Evolutionary conservation across 1,284 basidiomycete genomes (phyloP).

Genomic region (Rhodotorula mucilaginosa): DNA sequence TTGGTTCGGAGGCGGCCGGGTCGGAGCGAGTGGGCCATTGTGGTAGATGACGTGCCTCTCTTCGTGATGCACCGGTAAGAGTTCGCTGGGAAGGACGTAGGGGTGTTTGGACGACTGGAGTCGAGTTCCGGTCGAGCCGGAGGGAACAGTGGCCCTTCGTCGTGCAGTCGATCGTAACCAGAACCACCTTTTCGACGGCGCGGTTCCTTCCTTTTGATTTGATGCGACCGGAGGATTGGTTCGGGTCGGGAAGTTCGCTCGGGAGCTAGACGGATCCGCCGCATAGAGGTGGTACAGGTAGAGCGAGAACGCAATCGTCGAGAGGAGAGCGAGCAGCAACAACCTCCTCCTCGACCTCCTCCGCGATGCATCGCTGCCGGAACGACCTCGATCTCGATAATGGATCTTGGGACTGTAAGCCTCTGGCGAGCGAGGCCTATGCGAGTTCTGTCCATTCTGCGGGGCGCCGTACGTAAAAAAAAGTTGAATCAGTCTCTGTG

Average conservation of each 20-base stretch:
- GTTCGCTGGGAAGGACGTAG: slow-evolving; percentile 24
- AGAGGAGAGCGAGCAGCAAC: slow-evolving; percentile 4
- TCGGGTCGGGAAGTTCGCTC: background rate
- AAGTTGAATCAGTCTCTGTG: too few relatives aligned
- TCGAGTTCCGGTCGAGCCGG: slow-evolving; percentile 1
- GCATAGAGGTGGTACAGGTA: slow-evolving; percentile 12
- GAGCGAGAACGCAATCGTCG: background rate
- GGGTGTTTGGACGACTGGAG: slow-evolving; percentile 8
- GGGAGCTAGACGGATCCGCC: background rate
- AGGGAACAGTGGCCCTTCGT: background rate
- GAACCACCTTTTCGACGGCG: background rate
- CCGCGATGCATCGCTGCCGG: background rate
- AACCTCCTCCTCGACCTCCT: background rate
- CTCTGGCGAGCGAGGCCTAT: background rate
- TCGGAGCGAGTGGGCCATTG: slow-evolving; percentile 31
- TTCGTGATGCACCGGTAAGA: slow-evolving; percentile 31
- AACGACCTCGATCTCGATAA: background rate
- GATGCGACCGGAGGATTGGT: background rate
- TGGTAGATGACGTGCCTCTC: slow-evolving; percentile 27
- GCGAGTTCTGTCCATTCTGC: background rate
- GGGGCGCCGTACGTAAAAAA: too few relatives aligned
- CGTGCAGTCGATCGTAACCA: background rate
- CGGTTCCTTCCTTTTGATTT: background rate
- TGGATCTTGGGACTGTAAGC: background rate
- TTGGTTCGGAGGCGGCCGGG: slow-evolving; percentile 33